Base-by-base conservation (phyloP, 139 green algal genomes). In the Dunaliella sp. region DNA sequence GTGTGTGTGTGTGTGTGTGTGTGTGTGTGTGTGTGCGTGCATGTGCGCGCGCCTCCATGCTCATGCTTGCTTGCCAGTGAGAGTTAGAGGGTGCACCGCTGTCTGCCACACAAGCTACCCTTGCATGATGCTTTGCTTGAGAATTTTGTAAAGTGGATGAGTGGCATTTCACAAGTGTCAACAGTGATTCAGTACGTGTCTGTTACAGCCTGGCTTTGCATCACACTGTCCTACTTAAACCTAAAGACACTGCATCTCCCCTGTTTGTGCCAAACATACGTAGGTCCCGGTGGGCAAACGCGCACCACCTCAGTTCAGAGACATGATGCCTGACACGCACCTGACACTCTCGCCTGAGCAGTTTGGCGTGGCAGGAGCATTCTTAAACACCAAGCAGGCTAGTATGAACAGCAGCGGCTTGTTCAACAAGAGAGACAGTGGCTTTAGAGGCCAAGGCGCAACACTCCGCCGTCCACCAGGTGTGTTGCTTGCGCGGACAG, bases 271-370 rank as follows among this genome's bases (percentile, higher is more conserved):
- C 16, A 16, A 65, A 16, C 48, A 16, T 16, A 65, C 16, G 48
- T 65, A 81, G 76, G 76, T 33, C 76, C 31, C n/a, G 37, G 76
- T 34, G 28, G 76, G 76, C n/a, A 78, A 72, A 28, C 85, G 85
- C n/a, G 35, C 85, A 2, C 85, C 85, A 25, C 34, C 85, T 1
- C 2, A 58, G 30, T 88, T 88, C 59, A 16, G 85, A 1, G 85
- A 88, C 16, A 88, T 36, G 34, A n/a, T 36, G 59, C n/a, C 32
- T 2, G 85, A 88, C 78, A 88, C 85, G 35, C 85, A 88, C 79
- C 79, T 73, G 33, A 82, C 58, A 12, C 72, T 85, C 57, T 57
- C 85, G n/a, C 76, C 85, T 2, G 79, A 84, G 35, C 28, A 85
- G 26, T 88, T 75, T 31, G 85, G 85, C 24, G 77, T 65, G 3